Evolutionary conservation across 1,284 basidiomycete species (phyloP).

Genomic region (Neonothopanus nambi): DNA sequence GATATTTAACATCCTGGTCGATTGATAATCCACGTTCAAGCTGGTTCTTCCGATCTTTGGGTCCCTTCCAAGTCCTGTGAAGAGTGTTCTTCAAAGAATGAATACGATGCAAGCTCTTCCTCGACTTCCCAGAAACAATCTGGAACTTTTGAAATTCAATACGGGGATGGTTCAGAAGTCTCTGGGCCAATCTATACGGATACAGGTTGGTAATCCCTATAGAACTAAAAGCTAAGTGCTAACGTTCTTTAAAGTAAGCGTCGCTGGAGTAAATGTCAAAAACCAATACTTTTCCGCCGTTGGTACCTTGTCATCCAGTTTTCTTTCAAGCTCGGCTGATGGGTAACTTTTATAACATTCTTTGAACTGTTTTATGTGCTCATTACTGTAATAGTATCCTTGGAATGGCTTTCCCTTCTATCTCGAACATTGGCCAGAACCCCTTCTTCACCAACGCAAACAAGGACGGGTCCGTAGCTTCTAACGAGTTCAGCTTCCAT

Average conservation of each 20-base stretch:
- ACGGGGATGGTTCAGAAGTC: constrained; percentile 56
- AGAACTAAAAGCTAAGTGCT: no score
- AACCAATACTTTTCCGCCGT: constrained; percentile 27
- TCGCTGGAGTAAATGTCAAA: constrained; percentile 30
- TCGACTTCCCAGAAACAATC: constrained; percentile 33
- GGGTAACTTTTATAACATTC: constrained; percentile 11
- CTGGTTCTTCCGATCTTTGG: constrained; percentile 28
- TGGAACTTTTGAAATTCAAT: constrained; percentile 44
- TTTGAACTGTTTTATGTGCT: not conserved
- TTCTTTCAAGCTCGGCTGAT: constrained; percentile 21
- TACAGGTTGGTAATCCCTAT: constrained; percentile 17
- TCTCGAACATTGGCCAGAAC: constrained; percentile 14
- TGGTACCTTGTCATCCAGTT: constrained; percentile 22
- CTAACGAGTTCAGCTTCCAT: constrained; percentile 14
- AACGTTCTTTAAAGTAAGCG: constrained; percentile 25
- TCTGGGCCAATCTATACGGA: constrained; percentile 54
- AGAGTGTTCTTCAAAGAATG: constrained; percentile 23
- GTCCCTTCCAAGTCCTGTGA: constrained; percentile 28
- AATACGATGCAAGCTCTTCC: constrained; percentile 35
- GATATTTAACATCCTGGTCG: constrained; percentile 15
- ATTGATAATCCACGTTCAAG: constrained; percentile 14
- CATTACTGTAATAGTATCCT: constrained; percentile 11
- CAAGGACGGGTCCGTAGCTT: constrained; percentile 1
- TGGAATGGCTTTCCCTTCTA: constrained; percentile 17
- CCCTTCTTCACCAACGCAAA: constrained; percentile 19